Percentiles rank a stretch among this genome's conserved stretches.
phyloP scores from a whole-genome alignment of 2,329 filamentous ascomycete genomes.

The Trichophyton mentagrophytes region DNA sequence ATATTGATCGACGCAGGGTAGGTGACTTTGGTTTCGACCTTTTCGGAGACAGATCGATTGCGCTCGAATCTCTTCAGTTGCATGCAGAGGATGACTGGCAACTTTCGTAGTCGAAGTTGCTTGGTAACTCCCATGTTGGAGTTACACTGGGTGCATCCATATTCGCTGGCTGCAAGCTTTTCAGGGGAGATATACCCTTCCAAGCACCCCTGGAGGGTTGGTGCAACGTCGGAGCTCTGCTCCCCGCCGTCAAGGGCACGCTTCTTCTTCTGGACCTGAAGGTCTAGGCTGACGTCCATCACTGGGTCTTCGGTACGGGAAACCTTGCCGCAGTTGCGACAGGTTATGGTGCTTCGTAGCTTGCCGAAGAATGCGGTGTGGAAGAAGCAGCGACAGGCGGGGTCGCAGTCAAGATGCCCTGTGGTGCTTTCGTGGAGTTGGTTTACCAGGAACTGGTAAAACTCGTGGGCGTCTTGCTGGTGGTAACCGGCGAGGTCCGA shows the following conservation, averaged over 20 bases:
- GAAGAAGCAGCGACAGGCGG: slow-evolving; percentile 70
- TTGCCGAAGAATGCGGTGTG: slow-evolving; percentile 93
- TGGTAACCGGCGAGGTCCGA: slow-evolving; percentile 69
- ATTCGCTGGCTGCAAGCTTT: slow-evolving; percentile 61
- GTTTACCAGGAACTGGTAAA: slow-evolving; percentile 89
- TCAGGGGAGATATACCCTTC: slow-evolving; percentile 80
- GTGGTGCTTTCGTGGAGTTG: slow-evolving; percentile 71
- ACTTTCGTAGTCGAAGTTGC: slow-evolving; percentile 66
- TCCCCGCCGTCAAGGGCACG: slow-evolving; percentile 27
- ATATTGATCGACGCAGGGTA: slow-evolving; percentile 84
- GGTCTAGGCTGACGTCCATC: slow-evolving; percentile 74
- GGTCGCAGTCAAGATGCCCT: slow-evolving; percentile 49
- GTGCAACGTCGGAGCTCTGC: slow-evolving; percentile 29
- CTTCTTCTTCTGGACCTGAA: slow-evolving; percentile 62
- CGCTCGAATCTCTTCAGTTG: slow-evolving; percentile 85
- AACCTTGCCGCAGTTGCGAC: slow-evolving; percentile 70
- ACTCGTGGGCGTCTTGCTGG: slow-evolving; percentile 94
- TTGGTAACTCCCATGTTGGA: slow-evolving; percentile 65
- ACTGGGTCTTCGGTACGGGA: slow-evolving; percentile 79
- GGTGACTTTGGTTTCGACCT: slow-evolving; percentile 74
- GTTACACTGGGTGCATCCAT: slow-evolving; percentile 71
- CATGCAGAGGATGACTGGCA: slow-evolving; percentile 82
- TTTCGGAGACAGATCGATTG: slow-evolving; percentile 60
- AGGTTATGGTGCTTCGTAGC: slow-evolving; percentile 79
- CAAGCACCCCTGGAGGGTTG: slow-evolving; percentile 60